Percentiles rank a stretch among this genome's conserved stretches.
Evolutionary conservation across 2,329 filamentous ascomycete species (phyloP).

Genomic region (Epichloe hybrida): DNA sequence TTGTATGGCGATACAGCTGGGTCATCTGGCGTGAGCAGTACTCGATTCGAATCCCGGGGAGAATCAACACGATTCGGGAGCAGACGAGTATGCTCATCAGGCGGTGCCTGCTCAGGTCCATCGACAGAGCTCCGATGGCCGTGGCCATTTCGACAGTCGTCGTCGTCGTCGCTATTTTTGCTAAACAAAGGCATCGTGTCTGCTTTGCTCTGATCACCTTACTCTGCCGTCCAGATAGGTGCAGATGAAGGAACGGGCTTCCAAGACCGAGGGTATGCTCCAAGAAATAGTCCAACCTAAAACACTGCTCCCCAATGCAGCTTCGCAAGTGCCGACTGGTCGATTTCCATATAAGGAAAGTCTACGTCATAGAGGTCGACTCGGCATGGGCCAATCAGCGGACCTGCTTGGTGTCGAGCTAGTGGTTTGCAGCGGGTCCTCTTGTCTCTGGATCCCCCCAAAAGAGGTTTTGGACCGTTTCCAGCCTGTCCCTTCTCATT

Average conservation of each 20-base stretch:
- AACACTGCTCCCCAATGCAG: neutral
- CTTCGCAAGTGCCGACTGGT: neutral
- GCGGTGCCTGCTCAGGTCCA: conserved; percentile 15
- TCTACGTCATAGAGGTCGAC: conserved; percentile 5
- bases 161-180: conserved; percentile 13
- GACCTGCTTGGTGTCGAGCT: neutral
- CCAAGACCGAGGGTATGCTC: neutral
- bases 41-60: conserved; percentile 29
- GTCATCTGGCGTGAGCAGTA: conserved; percentile 27
- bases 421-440: neutral
- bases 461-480: too few relatives aligned
- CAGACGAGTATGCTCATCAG: conserved; percentile 48
- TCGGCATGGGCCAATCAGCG: neutral
- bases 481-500: too few relatives aligned
- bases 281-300: neutral
- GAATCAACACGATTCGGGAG: conserved; percentile 53
- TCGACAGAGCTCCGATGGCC: conserved; percentile 9
- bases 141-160: conserved; percentile 10
- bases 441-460: neutral
- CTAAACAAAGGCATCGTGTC: conserved; percentile 22
- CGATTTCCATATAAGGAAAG: neutral
- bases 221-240: neutral
- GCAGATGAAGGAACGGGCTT: neutral
- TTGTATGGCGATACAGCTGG: conserved; percentile 77
- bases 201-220: neutral